Percentiles rank a stretch among this genome's conserved stretches.
These are phyloP conservation scores for Aspergillus biplanus DNA, from an alignment of 495 filamentous ascomycete species.

Conservation along the genomic window DNA sequence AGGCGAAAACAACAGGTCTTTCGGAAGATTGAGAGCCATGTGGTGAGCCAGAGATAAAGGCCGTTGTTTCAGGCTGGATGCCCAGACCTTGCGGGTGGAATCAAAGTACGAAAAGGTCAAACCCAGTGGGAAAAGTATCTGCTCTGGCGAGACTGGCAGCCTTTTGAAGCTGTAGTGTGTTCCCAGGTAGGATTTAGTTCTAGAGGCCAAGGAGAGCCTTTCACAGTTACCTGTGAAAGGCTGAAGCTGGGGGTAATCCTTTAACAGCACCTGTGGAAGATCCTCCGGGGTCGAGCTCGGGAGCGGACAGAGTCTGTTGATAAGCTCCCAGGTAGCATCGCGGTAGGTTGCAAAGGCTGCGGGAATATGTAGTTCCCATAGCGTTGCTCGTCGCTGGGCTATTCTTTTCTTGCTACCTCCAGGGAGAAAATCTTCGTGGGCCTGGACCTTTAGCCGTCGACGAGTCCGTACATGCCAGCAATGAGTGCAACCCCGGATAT, in stretches of 20 bases:
- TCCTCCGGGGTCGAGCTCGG: background rate
- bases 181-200: slow-evolving; percentile 43
- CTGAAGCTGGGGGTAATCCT: slow-evolving; percentile 33
- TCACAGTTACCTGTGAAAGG: slow-evolving; percentile 29
- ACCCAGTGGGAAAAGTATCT: slow-evolving; percentile 27
- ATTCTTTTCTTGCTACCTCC: background rate
- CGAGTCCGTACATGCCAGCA: slow-evolving; percentile 37
- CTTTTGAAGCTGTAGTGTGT: slow-evolving; percentile 44
- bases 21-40: slow-evolving; percentile 37
- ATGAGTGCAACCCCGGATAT: slow-evolving; percentile 35
- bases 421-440: slow-evolving; percentile 67
- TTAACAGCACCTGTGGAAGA: slow-evolving; percentile 12
- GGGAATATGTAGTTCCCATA: slow-evolving; percentile 63
- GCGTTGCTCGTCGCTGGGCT: slow-evolving; percentile 38
- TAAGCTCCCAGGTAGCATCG: slow-evolving; percentile 49
- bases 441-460: slow-evolving; percentile 48
- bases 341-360: slow-evolving; percentile 55
- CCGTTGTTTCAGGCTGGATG: slow-evolving; percentile 20
- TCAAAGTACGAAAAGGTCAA: slow-evolving; percentile 30
- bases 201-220: slow-evolving; percentile 41
- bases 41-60: slow-evolving; percentile 43
- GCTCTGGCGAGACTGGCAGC: slow-evolving; percentile 26
- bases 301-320: slow-evolving; percentile 41
- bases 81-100: slow-evolving; percentile 31
- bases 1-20: slow-evolving; percentile 23